Evolutionary conservation across 768 basidiomycete species (phyloP).

Genomic region (Botryobasidium botryosum): DNA sequence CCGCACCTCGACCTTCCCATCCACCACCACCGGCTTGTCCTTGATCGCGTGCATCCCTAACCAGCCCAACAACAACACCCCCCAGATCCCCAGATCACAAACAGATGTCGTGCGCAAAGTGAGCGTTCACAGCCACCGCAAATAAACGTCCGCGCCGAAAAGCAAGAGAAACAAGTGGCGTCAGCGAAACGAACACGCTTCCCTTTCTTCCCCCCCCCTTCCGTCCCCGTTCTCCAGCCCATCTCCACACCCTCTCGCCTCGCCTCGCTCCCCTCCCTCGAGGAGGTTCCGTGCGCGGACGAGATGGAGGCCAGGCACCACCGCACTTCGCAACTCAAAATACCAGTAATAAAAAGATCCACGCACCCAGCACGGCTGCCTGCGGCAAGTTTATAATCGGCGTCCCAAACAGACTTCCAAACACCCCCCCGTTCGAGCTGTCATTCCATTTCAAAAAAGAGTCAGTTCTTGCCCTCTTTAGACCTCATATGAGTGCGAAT

Average conservation of each 20-base stretch:
- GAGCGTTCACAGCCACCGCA: background rate
- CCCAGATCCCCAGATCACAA: background rate
- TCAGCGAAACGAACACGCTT: background rate
- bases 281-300: too few relatives aligned
- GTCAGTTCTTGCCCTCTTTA: slow-evolving; percentile 3
- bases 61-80: too few relatives aligned
- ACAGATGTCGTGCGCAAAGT: background rate
- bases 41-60: slow-evolving; percentile 90
- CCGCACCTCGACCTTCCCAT: slow-evolving; percentile 90
- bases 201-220: too few relatives aligned
- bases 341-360: background rate
- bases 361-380: slow-evolving; percentile 71
- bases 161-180: background rate
- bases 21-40: slow-evolving; percentile 74
- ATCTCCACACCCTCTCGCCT: too few relatives aligned
- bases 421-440: slow-evolving; percentile 97
- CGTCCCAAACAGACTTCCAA: slow-evolving; percentile 93
- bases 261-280: too few relatives aligned
- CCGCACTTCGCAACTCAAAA: too few relatives aligned
- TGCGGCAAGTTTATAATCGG: slow-evolving; percentile 98
- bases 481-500: too few relatives aligned
- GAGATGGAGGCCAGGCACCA: too few relatives aligned
- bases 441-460: background rate
- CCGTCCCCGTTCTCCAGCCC: too few relatives aligned
- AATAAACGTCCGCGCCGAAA: background rate